A percentile compares a stretch with the other conserved stretches of the same genome.
These are phyloP conservation scores for Citrus glauca DNA, from an alignment of 345 rosid genomes.

Conservation along the genomic window DNA sequence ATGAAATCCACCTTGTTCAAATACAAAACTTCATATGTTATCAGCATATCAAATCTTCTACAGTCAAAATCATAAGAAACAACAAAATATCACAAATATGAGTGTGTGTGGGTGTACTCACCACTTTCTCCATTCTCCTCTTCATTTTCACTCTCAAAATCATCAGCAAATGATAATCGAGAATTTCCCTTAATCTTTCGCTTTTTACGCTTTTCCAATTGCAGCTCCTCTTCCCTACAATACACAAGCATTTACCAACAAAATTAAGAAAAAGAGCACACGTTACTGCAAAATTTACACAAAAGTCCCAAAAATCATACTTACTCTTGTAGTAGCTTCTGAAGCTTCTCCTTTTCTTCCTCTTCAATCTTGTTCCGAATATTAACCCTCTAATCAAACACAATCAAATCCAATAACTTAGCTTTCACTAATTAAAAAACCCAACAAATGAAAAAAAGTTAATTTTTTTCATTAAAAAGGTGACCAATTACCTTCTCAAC, in stretches of 20 bases:
- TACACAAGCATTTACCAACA: not conserved
- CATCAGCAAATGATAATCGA: conserved; percentile 82
- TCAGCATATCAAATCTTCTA: not conserved
- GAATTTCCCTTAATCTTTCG: conserved; percentile 77
- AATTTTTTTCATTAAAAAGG: not conserved
- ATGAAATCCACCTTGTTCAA: not conserved
- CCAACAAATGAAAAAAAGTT: not conserved
- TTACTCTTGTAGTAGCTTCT: conserved; percentile 88
- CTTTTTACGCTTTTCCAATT: conserved; percentile 81
- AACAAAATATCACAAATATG: not conserved
- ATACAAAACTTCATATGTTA: not conserved
- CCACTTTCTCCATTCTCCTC: conserved; percentile 47
- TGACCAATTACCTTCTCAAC: conserved; percentile 83
- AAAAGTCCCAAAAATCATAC: conserved; percentile 12
- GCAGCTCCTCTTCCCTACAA: conserved; percentile 87
- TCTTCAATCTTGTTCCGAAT: conserved; percentile 90
- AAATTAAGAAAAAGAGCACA: not conserved
- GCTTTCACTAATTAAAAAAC: not conserved
- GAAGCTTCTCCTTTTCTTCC: conserved; percentile 97
- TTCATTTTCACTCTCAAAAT: conserved; percentile 72
- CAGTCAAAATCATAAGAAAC: not conserved
- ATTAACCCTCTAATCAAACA: conserved; percentile 68
- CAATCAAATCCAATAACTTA: not conserved
- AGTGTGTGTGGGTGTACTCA: conserved; percentile 22
- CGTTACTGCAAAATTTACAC: not conserved